Evolutionary conservation across 345 rosid genomes (phyloP), one percentile per base, ranked within the genome.

Genomic region (Arabis hirsuta): DNA sequence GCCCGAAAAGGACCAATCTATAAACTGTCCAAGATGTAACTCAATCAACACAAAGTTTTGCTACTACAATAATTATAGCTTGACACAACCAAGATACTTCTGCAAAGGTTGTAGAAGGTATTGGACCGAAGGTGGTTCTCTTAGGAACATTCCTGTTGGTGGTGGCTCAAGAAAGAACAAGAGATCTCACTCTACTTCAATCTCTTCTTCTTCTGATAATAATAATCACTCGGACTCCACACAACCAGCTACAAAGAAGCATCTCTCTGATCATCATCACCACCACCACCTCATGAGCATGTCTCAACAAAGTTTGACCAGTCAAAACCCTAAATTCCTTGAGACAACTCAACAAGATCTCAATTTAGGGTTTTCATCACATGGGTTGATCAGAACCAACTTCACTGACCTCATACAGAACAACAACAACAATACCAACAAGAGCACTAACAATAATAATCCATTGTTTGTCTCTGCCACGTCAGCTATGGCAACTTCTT

Each of bases 71-170:
- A 95, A 95, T 77, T 95, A 95, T 84, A 95, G 99, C 62, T 89
- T 95, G 78, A 87, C 98, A 12, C 99, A 95, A 34, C 99, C 99
- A 16, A 86, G 99, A 71, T 95, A 88, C 83, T 88, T 90, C 54
- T 95, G 99, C 80, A 95, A 95, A 89, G 85, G 94, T 62, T 95
- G 99, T 74, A 81, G 92, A 83, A 90, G 99, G 85, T 95, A 95
- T 58, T 95, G 99, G 99, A 95, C 99, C 27, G 96, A 91, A 75
- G 99, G 99, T 6, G 99, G 99, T 8, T 91, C 99, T 13, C 85
- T 91, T 2, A 83, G 98, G 62, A 95, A 90, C 76, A 95, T 95
- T 67, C 99, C 99, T 22, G 98, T 95, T 11, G 99, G 99, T 14
- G 99, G 99, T 34, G 96, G 94, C 72, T 92, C 99, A 59, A 88